A percentile compares a stretch with the other conserved stretches of the same genome.
Evolutionary conservation across 495 filamentous ascomycete genomes (phyloP).

Genomic region (Cladorrhinum samala): DNA sequence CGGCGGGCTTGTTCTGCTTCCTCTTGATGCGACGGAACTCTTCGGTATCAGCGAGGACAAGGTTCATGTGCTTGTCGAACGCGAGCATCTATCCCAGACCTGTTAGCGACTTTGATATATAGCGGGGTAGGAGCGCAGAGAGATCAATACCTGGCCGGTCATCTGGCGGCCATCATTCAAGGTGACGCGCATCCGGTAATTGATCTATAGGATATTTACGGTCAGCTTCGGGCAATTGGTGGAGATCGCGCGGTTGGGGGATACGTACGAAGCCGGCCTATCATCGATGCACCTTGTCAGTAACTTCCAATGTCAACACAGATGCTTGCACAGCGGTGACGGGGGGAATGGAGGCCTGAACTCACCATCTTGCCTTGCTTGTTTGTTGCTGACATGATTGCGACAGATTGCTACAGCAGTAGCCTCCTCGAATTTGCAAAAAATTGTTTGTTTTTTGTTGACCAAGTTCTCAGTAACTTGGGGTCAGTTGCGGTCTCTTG

Average conservation of each 20-base stretch:
- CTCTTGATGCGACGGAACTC: conserved; percentile 94
- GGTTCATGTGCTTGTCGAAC: conserved; percentile 78
- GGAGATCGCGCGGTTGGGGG: neutral
- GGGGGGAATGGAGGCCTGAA: conserved; percentile 23
- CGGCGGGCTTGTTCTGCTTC: conserved; percentile 70
- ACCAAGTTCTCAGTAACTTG: conserved; percentile 24
- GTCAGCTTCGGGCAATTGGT: conserved; percentile 27
- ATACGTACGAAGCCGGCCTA: conserved; percentile 96
- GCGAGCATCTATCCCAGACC: conserved; percentile 34
- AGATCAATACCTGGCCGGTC: conserved; percentile 71
- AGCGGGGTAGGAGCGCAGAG: neutral
- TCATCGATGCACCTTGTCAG: conserved; percentile 54
- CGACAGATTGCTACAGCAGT: conserved; percentile 56
- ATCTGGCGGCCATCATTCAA: conserved; percentile 94
- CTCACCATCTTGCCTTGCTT: conserved; percentile 99
- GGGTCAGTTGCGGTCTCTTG: conserved; percentile 19
- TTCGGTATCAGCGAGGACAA: conserved; percentile 97
- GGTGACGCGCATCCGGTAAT: conserved; percentile 97
- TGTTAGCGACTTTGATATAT: conserved; percentile 15
- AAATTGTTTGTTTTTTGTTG: conserved; percentile 33
- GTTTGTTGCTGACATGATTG: conserved; percentile 82
- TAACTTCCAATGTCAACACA: conserved; percentile 55
- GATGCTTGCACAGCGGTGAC: conserved; percentile 35
- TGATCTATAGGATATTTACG: conserved; percentile 64
- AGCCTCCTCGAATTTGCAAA: conserved; percentile 53